Conservation (phyloP, 2,329 filamentous ascomycete species). For the Penicillium brasilianum region DNA sequence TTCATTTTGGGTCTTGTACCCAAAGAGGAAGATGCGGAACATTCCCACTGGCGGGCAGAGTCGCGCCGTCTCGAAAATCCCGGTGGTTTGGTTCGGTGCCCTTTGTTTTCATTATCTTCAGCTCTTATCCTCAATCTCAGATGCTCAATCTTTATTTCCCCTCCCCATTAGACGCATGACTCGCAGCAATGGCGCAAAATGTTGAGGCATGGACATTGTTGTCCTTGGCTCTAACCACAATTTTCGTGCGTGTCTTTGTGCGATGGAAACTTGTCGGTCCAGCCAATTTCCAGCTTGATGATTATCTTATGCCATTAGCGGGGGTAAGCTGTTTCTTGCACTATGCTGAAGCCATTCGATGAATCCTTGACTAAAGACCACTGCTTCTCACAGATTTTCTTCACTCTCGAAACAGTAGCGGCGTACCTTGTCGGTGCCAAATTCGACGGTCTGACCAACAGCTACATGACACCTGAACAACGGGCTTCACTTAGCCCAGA, state of each 20-base stretch:
- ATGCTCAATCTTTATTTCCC: neutral
- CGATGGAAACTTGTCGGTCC: conserved; percentile 29
- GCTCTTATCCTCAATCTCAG: neutral
- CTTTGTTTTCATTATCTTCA: neutral
- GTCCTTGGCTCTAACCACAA: conserved; percentile 21
- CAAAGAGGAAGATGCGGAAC: neutral
- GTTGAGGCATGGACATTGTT: conserved; percentile 56
- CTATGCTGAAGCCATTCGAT: neutral
- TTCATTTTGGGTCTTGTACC: neutral
- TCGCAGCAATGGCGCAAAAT: conserved; percentile 20
- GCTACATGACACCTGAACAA: conserved; percentile 58
- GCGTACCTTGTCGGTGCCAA: conserved; percentile 55
- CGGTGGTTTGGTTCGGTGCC: neutral
- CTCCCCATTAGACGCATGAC: neutral
- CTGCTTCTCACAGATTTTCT: conserved; percentile 47
- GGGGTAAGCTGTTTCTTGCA: conserved; percentile 17
- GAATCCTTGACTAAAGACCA: neutral
- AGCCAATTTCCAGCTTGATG: conserved; percentile 25
- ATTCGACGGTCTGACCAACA: conserved; percentile 59
- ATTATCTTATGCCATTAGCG: conserved; percentile 29
- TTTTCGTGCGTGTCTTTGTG: conserved; percentile 20
- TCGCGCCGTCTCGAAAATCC: neutral
- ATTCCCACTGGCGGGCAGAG: neutral
- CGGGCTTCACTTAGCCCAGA: conserved; percentile 51
- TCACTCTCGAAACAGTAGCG: conserved; percentile 54